Conservation (phyloP, 2,329 filamentous ascomycete species). For the Pezicula carpinea region DNA sequence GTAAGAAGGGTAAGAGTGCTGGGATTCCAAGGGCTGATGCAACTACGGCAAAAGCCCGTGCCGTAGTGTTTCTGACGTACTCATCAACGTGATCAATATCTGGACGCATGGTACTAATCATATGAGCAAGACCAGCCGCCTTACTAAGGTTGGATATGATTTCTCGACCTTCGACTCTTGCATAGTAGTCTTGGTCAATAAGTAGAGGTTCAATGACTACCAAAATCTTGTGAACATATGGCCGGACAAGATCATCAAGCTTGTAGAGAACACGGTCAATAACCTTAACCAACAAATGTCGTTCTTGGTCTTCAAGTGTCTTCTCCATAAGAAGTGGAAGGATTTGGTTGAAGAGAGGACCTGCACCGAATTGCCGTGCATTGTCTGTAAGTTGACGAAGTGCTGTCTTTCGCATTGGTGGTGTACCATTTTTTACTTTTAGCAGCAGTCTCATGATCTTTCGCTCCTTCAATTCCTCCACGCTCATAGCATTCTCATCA, state of each 20-base stretch:
- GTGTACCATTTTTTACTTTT: slow-evolving; percentile 99
- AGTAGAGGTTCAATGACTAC: slow-evolving; percentile 98
- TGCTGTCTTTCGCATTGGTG: slow-evolving; percentile 97
- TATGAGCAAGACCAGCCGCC: slow-evolving; percentile 91
- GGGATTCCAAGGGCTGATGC: slow-evolving; percentile 95
- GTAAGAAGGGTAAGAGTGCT: slow-evolving; percentile 87
- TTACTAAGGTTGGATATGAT: slow-evolving; percentile 98
- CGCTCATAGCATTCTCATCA: slow-evolving; percentile 85
- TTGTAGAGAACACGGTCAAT: slow-evolving; percentile 99
- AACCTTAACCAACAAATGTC: slow-evolving; percentile 96
- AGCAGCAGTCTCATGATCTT: slow-evolving; percentile 97
- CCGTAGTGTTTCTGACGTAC: slow-evolving; percentile 97
- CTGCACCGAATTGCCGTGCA: slow-evolving; percentile 90
- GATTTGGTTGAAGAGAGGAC: slow-evolving; percentile 94
- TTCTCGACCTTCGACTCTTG: slow-evolving; percentile 93
- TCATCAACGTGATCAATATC: slow-evolving; percentile 99
- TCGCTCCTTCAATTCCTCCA: slow-evolving; percentile 93
- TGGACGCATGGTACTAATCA: slow-evolving; percentile 99
- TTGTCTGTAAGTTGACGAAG: slow-evolving; percentile 97
- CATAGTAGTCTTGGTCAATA: slow-evolving; percentile 99
- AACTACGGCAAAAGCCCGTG: slow-evolving; percentile 93
- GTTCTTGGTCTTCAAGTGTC: slow-evolving; percentile 94
- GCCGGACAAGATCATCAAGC: slow-evolving; percentile 90
- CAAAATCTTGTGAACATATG: slow-evolving; percentile 96
- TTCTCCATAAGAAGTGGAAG: slow-evolving; percentile 97